Evolutionary conservation across 2,329 filamentous ascomycete species (phyloP), one percentile per base, ranked within the genome.

Genomic region (Alternaria viburni): DNA sequence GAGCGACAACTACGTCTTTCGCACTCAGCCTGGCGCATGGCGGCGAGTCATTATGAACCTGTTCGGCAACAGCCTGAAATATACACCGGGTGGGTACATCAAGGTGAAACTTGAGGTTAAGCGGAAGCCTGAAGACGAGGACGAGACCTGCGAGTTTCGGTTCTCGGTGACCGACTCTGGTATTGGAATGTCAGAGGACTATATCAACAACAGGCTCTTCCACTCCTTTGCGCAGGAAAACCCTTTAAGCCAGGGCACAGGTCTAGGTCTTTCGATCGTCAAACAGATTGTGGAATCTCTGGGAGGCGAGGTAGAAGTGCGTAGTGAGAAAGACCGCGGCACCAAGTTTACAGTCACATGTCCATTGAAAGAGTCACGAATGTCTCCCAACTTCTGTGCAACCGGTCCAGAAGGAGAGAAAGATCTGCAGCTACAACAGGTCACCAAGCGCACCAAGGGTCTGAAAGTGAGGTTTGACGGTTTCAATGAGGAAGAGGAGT

Each of bases 161-260:
- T 72, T 80, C 25, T 77, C 74, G 3, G 74, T 80, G 7, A 73
- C 72, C 15, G 79, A 81, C 32, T 79, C 78, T 15, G 79, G 79
- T n/a, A 79, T 79, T 25, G 79, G 79, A 3, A 81, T 81, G 77
- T 80, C 77, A 1, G 71, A 78, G 43, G 77, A 81, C 36, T 81
- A 80, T 54, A 69, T 81, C 44, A 73, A 77, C 60, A 73, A 75
- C 41, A 71, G 76, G 46, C 66, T 81, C 0, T 81, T 78, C 62
- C 76, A 77, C 41, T 80, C 79, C 3, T 81, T 81, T 52, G 76
- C 78, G 2, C 79, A 81, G 59, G 79, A 81, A 49, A 78, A 81
- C 17, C 74, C 77, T 23, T 61, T 80, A 6, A 76, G 72, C n/a
- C 76, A 79, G 28, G 79, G 79, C 12, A 80, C 78, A 12, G 79